Conservation (phyloP, 805 yeast species). For the Myxozyma sirexii region DNA sequence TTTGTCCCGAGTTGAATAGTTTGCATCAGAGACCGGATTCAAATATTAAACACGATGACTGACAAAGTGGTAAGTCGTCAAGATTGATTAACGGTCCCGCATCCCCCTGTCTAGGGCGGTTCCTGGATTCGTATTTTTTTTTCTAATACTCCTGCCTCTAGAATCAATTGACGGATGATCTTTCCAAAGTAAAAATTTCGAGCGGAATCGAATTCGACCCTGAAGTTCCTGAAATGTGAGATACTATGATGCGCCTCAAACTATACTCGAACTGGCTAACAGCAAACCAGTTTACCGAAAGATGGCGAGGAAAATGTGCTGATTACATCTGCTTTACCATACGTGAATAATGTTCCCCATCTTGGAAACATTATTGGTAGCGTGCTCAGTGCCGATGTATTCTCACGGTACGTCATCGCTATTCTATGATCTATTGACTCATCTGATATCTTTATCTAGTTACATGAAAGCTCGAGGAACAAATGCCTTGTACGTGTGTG, state of each 20-base stretch:
- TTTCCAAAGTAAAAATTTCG: constrained; percentile 14
- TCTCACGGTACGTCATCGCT: constrained; percentile 64
- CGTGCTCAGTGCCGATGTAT: constrained; percentile 92
- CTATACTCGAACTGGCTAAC: neutral
- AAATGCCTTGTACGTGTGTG: constrained; percentile 85
- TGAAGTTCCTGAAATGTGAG: constrained; percentile 24
- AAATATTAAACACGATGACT: neutral
- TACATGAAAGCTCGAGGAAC: constrained; percentile 86
- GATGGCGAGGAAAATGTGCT: constrained; percentile 75
- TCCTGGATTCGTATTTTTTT: neutral
- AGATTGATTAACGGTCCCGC: no score
- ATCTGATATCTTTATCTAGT: constrained; percentile 44
- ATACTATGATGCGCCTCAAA: no score
- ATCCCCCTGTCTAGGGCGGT: no score
- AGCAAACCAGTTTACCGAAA: constrained; percentile 55
- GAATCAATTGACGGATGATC: constrained; percentile 16
- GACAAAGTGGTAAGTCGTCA: neutral
- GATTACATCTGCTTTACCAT: constrained; percentile 95
- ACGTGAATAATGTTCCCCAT: constrained; percentile 98
- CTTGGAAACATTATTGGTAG: constrained; percentile 96
- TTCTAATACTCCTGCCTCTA: neutral
- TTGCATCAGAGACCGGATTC: no score
- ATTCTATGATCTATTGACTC: no score
- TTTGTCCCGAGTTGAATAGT: no score
- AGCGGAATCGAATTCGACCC: constrained; percentile 22